Conservation (phyloP, 257 asterid species). For the Mentha longifolia region DNA sequence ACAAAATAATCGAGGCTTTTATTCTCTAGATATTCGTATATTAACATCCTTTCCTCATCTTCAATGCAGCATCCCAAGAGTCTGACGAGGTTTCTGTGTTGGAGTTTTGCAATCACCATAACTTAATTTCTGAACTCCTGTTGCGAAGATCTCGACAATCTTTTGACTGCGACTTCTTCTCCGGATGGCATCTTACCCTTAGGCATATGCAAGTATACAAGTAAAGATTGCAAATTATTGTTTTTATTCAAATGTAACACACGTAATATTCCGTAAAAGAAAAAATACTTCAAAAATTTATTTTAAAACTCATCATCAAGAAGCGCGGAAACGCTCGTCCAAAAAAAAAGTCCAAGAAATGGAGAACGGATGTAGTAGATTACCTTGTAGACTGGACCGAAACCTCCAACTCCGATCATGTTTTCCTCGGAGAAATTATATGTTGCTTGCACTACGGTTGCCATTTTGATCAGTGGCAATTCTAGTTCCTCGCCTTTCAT, state of each 20-base stretch:
- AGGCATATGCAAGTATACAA: neutral
- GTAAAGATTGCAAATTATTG: neutral
- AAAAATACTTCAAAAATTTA: no score
- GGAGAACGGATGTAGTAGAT: no score
- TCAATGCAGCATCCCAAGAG: constrained; percentile 47
- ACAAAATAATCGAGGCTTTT: constrained; percentile 46
- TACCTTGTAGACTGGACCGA: no score
- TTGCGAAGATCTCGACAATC: constrained; percentile 42
- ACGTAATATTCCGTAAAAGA: no score
- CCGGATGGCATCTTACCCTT: constrained; percentile 42
- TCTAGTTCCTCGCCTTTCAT: neutral
- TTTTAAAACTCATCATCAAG: no score
- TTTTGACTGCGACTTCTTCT: constrained; percentile 47
- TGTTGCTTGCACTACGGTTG: neutral
- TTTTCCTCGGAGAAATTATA: neutral
- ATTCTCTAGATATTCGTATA: constrained; percentile 48
- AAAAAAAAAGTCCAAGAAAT: no score
- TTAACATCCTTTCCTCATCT: constrained; percentile 46
- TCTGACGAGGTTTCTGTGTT: constrained; percentile 49
- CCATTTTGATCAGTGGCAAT: neutral
- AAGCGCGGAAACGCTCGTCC: no score
- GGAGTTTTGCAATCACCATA: constrained; percentile 45
- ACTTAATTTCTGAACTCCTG: constrained; percentile 43
- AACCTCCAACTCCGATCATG: no score
- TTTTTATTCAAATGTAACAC: no score